phyloP scores from a whole-genome alignment of 1,139 yeast species.

The Blastobotrys elegans region DNA sequence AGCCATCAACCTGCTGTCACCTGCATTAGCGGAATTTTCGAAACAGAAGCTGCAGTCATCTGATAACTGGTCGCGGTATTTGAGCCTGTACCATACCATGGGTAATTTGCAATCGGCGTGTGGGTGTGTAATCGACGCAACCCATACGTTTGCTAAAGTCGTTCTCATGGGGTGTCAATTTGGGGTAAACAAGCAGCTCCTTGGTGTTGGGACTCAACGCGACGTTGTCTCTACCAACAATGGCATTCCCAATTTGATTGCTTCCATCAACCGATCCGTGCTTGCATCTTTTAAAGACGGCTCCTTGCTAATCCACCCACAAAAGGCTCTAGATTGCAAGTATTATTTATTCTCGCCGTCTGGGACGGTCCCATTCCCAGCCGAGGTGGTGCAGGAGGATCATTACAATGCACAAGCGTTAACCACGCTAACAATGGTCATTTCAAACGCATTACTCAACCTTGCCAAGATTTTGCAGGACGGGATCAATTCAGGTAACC shows the following conservation, averaged over 20 bases:
- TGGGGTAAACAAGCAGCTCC: background rate
- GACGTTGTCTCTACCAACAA: conserved; percentile 2
- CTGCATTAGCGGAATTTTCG: conserved; percentile 12
- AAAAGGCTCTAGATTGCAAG: conserved; percentile 18
- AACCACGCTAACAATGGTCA: conserved; percentile 16
- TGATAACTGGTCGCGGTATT: conserved; percentile 25
- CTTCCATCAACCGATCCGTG: conserved; percentile 9
- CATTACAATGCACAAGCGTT: background rate
- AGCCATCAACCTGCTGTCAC: conserved; percentile 21
- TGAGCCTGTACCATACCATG: conserved; percentile 29
- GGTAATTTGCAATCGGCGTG: conserved; percentile 27
- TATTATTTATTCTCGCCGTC: conserved; percentile 18
- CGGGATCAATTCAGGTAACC: conserved; percentile 31
- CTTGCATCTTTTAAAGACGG: conserved; percentile 6
- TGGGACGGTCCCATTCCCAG: conserved; percentile 19
- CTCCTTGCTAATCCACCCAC: conserved; percentile 16
- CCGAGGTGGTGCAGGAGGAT: background rate
- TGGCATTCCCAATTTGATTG: conserved; percentile 5
- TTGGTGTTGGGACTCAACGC: conserved; percentile 11
- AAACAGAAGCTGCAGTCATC: conserved; percentile 13
- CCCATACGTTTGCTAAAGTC: conserved; percentile 22
- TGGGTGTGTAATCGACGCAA: conserved; percentile 19
- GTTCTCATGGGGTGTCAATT: conserved; percentile 15
- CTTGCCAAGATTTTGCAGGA: conserved; percentile 36
- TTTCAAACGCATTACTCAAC: conserved; percentile 31